These are phyloP conservation scores for Botrytis byssoidea DNA, from an alignment of 2,329 filamentous ascomycete genomes.

Conservation along the genomic window DNA sequence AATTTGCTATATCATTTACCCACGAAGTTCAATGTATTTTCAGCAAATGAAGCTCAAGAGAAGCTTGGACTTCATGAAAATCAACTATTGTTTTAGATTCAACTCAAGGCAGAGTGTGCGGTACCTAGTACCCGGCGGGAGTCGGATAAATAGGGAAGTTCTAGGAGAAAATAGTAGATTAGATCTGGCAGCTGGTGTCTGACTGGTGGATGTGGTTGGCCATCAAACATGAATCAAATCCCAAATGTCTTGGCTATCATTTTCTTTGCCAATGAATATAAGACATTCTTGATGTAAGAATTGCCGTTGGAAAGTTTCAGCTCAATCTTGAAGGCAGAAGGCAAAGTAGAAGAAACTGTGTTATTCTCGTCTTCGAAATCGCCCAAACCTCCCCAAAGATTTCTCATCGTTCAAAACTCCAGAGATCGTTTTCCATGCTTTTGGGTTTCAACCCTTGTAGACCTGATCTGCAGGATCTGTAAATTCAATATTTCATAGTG, in stretches of 20 bases:
- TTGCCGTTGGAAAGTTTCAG: constrained; percentile 7
- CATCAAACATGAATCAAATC: constrained; percentile 16
- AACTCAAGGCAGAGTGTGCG: not conserved
- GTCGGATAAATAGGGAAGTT: constrained; percentile 4
- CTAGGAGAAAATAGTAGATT: not conserved
- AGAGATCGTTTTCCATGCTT: constrained; percentile 1
- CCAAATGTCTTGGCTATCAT: constrained; percentile 16
- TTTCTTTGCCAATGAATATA: not conserved
- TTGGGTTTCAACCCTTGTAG: constrained; percentile 4
- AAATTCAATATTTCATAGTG: constrained; percentile 30
- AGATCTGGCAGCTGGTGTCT: constrained; percentile 11
- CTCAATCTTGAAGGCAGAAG: not conserved
- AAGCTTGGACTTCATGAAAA: constrained; percentile 5
- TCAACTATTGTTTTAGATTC: constrained; percentile 9
- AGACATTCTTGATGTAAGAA: not conserved
- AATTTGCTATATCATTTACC: not conserved
- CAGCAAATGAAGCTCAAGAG: constrained; percentile 6
- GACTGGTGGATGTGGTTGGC: not conserved
- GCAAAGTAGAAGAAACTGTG: not conserved
- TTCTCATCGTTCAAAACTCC: not conserved
- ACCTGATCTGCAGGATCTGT: constrained; percentile 28
- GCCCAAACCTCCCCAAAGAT: not conserved
- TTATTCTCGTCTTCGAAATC: not conserved
- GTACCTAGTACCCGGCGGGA: not conserved
- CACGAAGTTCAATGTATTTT: not conserved